Percentiles rank a stretch among this genome's conserved stretches.
Conservation (phyloP, 805 yeast species). For the Sungouiozyma ichnusensis region DNA sequence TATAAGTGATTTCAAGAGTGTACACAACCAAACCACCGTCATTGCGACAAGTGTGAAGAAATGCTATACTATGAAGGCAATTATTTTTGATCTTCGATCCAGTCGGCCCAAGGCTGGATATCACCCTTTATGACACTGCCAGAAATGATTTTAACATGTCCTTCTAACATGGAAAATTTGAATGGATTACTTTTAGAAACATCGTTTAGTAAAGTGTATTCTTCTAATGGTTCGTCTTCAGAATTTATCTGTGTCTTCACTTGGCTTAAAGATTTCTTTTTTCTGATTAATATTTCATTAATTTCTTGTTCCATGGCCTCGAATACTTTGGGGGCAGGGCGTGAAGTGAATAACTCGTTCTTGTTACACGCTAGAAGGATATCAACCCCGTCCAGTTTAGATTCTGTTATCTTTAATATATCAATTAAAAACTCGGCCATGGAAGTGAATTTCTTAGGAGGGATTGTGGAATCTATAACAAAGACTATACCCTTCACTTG, state of each 20-base stretch:
- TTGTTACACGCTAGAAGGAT: conserved; percentile 76
- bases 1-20: too few relatives aligned
- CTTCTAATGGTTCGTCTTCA: conserved; percentile 15
- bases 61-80: too few relatives aligned
- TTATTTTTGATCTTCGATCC: conserved; percentile 50
- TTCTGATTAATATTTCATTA: conserved; percentile 38
- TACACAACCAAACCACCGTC: too few relatives aligned
- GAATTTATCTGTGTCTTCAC: conserved; percentile 26
- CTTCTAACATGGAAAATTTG: conserved; percentile 59
- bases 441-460: conserved; percentile 36
- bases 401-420: conserved; percentile 53
- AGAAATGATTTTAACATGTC: conserved; percentile 54
- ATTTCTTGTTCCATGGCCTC: conserved; percentile 55
- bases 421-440: conserved; percentile 51
- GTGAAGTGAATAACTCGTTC: conserved; percentile 72
- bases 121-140: conserved; percentile 62
- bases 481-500: conserved; percentile 59
- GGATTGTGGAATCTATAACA: conserved; percentile 65
- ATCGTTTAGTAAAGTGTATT: conserved; percentile 28
- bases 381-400: conserved; percentile 51
- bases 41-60: too few relatives aligned
- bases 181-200: conserved; percentile 33
- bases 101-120: conserved; percentile 53
- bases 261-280: conserved; percentile 37
- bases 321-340: conserved; percentile 54